A percentile compares a stretch with the other conserved stretches of the same genome.
Conservation (phyloP, 2,329 filamentous ascomycete genomes). For the Capronia coronata region DNA sequence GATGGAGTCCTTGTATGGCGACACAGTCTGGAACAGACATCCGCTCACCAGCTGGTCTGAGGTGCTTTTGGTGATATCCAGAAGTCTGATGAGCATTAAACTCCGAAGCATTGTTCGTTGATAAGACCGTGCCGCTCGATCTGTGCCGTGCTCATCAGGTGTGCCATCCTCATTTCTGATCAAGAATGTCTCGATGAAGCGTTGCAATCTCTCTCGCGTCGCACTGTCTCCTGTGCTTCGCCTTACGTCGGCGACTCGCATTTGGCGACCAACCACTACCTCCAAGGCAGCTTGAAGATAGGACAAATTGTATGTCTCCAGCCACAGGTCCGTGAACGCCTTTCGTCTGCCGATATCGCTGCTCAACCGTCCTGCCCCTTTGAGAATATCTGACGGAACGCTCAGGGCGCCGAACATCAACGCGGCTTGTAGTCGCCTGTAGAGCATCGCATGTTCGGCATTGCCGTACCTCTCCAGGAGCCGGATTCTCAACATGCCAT, state of each 20-base stretch:
- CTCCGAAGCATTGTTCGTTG: slow-evolving; percentile 52
- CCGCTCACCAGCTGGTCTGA: slow-evolving; percentile 27
- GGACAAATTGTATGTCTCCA: slow-evolving; percentile 50
- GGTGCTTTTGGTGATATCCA: slow-evolving; percentile 49
- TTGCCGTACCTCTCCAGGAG: slow-evolving; percentile 52
- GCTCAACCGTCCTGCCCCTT: slow-evolving; percentile 40
- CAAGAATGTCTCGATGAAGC: slow-evolving; percentile 53
- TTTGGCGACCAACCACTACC: slow-evolving; percentile 50
- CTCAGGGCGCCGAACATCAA: slow-evolving; percentile 52
- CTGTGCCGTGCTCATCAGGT: slow-evolving; percentile 27
- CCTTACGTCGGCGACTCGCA: slow-evolving; percentile 1
- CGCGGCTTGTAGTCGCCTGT: slow-evolving; percentile 54
- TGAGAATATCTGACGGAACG: slow-evolving; percentile 48
- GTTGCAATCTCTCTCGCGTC: slow-evolving; percentile 35
- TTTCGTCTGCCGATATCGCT: slow-evolving; percentile 54
- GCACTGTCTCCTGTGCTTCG: slow-evolving; percentile 3
- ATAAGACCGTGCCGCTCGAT: slow-evolving; percentile 43
- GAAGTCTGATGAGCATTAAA: slow-evolving; percentile 53
- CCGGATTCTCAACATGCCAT: slow-evolving; percentile 39
- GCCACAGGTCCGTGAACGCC: slow-evolving; percentile 53
- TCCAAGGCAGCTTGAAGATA: slow-evolving; percentile 50
- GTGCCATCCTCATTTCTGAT: slow-evolving; percentile 48
- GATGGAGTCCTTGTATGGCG: slow-evolving; percentile 51
- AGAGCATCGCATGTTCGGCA: slow-evolving; percentile 44
- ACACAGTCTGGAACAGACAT: slow-evolving; percentile 48